phyloP scores from a whole-genome alignment of 306 rosid species.

The Dryas alaskensis region DNA sequence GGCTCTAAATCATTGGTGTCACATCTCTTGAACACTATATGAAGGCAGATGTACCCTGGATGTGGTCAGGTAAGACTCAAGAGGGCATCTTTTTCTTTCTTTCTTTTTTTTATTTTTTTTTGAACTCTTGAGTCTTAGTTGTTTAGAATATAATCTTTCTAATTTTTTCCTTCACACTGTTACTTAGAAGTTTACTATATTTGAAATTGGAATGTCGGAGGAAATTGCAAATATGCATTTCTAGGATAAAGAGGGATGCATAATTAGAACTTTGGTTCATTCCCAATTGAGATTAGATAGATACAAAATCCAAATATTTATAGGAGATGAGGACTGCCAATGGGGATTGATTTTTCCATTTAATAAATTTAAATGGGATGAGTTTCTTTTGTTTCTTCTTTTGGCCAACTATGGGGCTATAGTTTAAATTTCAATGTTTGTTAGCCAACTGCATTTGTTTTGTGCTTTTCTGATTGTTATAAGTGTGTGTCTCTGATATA shows the following conservation, averaged over 20 bases:
- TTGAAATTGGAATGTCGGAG: not conserved
- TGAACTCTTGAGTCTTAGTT: not conserved
- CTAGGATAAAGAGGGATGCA: not conserved
- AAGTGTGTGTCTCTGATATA: not conserved
- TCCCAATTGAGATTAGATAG: not conserved
- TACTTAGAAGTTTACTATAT: not conserved
- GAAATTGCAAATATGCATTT: constrained; percentile 4
- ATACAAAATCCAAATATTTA: not conserved
- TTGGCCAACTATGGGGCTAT: not conserved
- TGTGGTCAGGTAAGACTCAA: constrained; percentile 25
- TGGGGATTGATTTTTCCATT: not conserved
- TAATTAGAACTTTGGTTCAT: not conserved
- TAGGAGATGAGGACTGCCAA: not conserved
- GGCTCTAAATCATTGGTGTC: constrained; percentile 13
- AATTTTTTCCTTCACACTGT: not conserved
- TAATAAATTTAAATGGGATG: not conserved
- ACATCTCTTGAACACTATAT: constrained; percentile 26
- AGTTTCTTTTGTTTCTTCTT: not conserved
- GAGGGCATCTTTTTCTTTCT: not conserved
- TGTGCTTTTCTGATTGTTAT: not conserved
- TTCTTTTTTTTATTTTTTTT: not conserved
- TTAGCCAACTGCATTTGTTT: not conserved
- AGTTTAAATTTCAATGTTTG: not conserved
- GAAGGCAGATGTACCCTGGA: constrained; percentile 15
- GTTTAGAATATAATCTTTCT: not conserved